Conservation (phyloP, 208 protist genomes). For the Lotmaria passim region DNA sequence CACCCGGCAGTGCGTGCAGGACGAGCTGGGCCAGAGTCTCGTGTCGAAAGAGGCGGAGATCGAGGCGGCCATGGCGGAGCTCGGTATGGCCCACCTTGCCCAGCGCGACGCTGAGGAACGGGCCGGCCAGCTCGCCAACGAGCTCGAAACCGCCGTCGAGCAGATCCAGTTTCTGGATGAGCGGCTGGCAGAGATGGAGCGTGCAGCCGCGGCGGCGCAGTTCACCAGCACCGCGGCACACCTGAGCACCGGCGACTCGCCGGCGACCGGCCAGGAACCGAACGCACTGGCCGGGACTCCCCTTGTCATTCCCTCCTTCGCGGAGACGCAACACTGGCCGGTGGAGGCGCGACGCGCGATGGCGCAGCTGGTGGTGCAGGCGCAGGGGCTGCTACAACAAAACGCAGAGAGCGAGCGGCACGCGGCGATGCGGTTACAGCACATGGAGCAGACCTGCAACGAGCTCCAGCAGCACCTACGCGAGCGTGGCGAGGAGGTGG, state of each 20-base stretch:
- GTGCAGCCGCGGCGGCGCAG: slow-evolving; percentile 40
- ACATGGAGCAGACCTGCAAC: slow-evolving; percentile 49
- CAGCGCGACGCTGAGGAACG: slow-evolving; percentile 75
- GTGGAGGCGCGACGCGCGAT: slow-evolving; percentile 49
- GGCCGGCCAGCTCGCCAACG: slow-evolving; percentile 52
- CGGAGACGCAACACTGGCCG: slow-evolving; percentile 51
- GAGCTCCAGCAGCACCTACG: slow-evolving; percentile 47
- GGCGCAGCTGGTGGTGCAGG: slow-evolving; percentile 49
- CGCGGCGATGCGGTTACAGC: slow-evolving; percentile 49
- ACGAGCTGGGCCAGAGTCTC: slow-evolving; percentile 32
- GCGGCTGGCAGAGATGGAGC: slow-evolving; percentile 75
- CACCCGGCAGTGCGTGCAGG: slow-evolving; percentile 13
- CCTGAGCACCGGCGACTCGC: slow-evolving; percentile 7
- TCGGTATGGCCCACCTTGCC: slow-evolving; percentile 57
- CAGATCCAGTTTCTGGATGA: slow-evolving; percentile 81
- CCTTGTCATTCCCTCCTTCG: slow-evolving; percentile 28
- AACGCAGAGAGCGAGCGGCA: slow-evolving; percentile 59
- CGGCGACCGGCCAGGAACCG: not conserved
- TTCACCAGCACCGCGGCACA: slow-evolving; percentile 33
- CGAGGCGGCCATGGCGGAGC: slow-evolving; percentile 63
- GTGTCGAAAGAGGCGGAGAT: slow-evolving; percentile 41
- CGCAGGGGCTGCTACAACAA: slow-evolving; percentile 53
- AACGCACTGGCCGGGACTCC: not conserved
- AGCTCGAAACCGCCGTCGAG: slow-evolving; percentile 71
- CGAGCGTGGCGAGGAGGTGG: slow-evolving; percentile 34